Evolutionary conservation across 768 basidiomycete genomes (phyloP), one percentile per base, ranked within the genome.

Genomic region (Glaciozyma martinii): DNA sequence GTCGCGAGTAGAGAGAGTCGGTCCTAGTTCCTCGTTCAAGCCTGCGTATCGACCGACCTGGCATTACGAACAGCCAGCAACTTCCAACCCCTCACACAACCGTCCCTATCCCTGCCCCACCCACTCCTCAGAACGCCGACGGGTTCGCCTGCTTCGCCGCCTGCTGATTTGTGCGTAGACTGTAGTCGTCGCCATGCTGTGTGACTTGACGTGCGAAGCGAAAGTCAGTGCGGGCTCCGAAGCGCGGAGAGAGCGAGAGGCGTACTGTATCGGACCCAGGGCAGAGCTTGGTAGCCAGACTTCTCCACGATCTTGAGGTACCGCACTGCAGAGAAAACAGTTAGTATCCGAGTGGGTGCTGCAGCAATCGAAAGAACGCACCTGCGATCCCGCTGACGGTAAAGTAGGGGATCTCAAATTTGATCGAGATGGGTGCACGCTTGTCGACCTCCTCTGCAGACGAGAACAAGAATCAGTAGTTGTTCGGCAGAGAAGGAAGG

Each of bases 291-390:
- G 76, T 99, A 98, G 25, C 92, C 95, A 66, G 89, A 90, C 82
- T 98, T 98, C 78, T 99, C 95, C 0, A 98, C 92, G 59, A 99
- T 91, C 78, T 98, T 98, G 68, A 99, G 82, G 77, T 98, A 98
- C 59, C 95, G 53, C 21, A 54, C 46, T 47, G 46, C 46, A 47
- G 46, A 21, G n/a, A 6, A 8, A 7, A 21, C 10, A 46, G 46
- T 47, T 25, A 47, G 46, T 19, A 10, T 19, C 21, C 21, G 8
- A 5, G 3, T 47, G 46, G 7, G 46, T 18, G 46, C n/a, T 9
- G 19, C 46, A 8, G 46, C 8, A 9, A 7, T 7, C 7, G 29
- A 27, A 95, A 76, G 97, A 97, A 56, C 94, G 84, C 19, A 99
- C 95, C 77, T 97, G 94, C 25, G 40, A 67, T n/a, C 5, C 72